phyloP scores from a whole-genome alignment of 331 rosid species.

The Rhamnella rubrinervis region DNA sequence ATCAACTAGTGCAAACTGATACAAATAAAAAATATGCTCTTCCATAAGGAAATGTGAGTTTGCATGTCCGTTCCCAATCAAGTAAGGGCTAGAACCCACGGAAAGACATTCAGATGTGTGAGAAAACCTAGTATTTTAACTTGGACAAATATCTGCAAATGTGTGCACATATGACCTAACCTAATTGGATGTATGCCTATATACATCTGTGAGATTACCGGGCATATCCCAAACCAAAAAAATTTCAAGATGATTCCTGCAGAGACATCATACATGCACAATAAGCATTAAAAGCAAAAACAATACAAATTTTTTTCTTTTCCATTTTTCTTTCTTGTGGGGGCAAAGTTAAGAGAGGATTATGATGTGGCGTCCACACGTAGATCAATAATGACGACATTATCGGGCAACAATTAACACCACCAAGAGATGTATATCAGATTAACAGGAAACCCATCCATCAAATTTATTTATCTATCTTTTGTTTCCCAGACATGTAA shows the following conservation, averaged over 20 bases:
- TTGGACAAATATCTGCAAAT: too few relatives aligned
- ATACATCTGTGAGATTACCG: too few relatives aligned
- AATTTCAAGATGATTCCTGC: too few relatives aligned
- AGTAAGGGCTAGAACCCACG: too few relatives aligned
- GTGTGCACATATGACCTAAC: too few relatives aligned
- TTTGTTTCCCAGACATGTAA: constrained; percentile 20
- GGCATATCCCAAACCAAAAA: too few relatives aligned
- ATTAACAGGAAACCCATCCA: constrained; percentile 8
- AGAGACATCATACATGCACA: too few relatives aligned
- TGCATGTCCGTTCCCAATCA: neutral
- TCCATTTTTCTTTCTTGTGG: neutral
- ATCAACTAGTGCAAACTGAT: neutral
- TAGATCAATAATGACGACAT: constrained; percentile 37
- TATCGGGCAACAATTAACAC: constrained; percentile 33
- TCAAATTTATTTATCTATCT: constrained; percentile 10
- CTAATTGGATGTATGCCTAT: too few relatives aligned
- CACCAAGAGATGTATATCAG: constrained; percentile 7
- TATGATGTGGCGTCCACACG: constrained; percentile 33
- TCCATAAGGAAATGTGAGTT: neutral
- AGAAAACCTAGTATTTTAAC: too few relatives aligned
- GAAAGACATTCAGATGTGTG: too few relatives aligned
- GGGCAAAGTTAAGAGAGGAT: neutral
- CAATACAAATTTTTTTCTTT: too few relatives aligned
- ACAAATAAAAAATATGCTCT: neutral
- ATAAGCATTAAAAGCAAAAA: too few relatives aligned